phyloP scores from a whole-genome alignment of 345 rosid species.

The Kernera saxatilis region DNA sequence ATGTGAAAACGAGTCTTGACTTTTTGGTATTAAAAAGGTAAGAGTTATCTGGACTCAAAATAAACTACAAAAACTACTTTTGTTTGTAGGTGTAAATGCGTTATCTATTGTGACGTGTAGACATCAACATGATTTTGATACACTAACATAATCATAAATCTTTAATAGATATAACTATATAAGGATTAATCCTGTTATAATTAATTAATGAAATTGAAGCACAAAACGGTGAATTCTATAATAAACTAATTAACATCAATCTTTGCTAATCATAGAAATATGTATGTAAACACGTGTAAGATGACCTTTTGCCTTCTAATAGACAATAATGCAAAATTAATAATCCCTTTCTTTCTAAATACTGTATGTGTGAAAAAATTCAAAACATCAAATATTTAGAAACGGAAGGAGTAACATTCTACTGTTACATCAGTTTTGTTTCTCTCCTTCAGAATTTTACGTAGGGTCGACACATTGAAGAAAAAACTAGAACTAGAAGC shows the following conservation, averaged over 20 bases:
- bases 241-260: background rate
- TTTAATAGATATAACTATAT: background rate
- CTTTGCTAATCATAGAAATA: background rate
- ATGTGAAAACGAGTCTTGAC: slow-evolving; percentile 14
- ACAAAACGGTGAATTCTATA: background rate
- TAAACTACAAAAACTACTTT: background rate
- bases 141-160: background rate
- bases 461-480: background rate
- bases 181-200: background rate
- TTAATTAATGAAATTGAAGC: background rate
- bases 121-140: background rate
- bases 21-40: slow-evolving; percentile 10
- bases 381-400: too few species aligned
- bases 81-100: slow-evolving; percentile 20
- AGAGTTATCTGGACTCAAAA: background rate
- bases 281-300: background rate
- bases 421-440: background rate
- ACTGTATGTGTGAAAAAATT: too few species aligned
- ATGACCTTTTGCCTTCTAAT: background rate
- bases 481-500: background rate
- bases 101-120: background rate
- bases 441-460: background rate
- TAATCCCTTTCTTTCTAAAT: too few species aligned
- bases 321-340: background rate
- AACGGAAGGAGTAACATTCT: too few species aligned